Conservation (phyloP, 495 filamentous ascomycete species). For the Podospora anserina region DNA sequence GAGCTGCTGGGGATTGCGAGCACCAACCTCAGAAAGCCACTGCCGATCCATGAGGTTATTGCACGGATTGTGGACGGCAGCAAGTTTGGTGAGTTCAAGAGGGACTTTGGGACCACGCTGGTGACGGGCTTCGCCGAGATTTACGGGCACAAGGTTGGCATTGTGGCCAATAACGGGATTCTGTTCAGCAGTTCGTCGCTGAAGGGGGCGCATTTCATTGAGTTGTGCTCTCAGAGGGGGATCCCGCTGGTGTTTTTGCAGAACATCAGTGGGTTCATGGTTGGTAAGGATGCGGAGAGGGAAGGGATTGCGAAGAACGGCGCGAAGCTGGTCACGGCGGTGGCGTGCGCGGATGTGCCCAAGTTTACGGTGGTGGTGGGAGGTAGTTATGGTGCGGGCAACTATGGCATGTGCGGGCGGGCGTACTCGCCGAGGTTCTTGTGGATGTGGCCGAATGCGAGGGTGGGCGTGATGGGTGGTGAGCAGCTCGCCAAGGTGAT, state of each 20-base stretch:
- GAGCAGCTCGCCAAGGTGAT: slow-evolving; percentile 92
- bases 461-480: slow-evolving; percentile 92
- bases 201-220: slow-evolving; percentile 97
- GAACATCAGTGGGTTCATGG: slow-evolving; percentile 98
- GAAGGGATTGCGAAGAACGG: slow-evolving; percentile 98
- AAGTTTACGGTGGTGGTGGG: slow-evolving; percentile 97
- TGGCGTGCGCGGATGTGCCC: slow-evolving; percentile 90
- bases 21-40: slow-evolving; percentile 78
- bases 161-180: slow-evolving; percentile 95
- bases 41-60: slow-evolving; percentile 87
- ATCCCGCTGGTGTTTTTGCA: slow-evolving; percentile 92
- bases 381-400: slow-evolving; percentile 75
- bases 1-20: slow-evolving; percentile 87
- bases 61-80: slow-evolving; percentile 90
- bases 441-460: slow-evolving; percentile 97
- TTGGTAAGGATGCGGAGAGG: slow-evolving; percentile 85
- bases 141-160: slow-evolving; percentile 87
- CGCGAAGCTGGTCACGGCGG: slow-evolving; percentile 93
- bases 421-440: slow-evolving; percentile 87
- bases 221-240: slow-evolving; percentile 87
- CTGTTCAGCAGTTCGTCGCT: slow-evolving; percentile 88
- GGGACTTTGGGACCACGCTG: slow-evolving; percentile 82
- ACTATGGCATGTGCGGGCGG: slow-evolving; percentile 79
- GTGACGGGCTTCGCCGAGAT: slow-evolving; percentile 92
- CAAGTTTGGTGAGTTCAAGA: slow-evolving; percentile 91